phyloP scores from a whole-genome alignment of 371 early-diverging fungal genomes.

The Homolaphlyctis polyrhiza region DNA sequence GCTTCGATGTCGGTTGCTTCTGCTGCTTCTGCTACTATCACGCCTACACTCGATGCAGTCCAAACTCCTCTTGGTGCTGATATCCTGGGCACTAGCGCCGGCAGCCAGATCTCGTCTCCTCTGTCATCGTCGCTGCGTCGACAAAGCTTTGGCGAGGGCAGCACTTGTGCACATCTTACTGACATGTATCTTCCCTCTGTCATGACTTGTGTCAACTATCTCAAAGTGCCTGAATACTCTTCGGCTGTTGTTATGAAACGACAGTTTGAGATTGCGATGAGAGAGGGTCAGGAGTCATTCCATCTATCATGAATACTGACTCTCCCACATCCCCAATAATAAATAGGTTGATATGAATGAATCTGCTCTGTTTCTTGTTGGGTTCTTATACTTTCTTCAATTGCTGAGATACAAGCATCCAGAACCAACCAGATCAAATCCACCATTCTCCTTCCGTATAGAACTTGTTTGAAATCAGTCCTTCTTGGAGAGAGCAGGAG shows the following conservation, averaged over 20 bases:
- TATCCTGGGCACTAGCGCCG: conserved; percentile 1
- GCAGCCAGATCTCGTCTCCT: background rate
- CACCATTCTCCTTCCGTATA: no score
- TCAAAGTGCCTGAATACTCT: conserved; percentile 89
- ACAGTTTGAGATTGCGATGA: conserved; percentile 66
- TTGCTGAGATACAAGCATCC: no score
- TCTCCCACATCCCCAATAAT: no score
- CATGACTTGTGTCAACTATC: conserved; percentile 94
- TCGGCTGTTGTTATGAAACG: conserved; percentile 58
- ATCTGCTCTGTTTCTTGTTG: no score
- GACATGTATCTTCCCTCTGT: conserved; percentile 89
- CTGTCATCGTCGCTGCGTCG: background rate
- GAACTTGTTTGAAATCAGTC: no score
- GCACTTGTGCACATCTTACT: conserved; percentile 56
- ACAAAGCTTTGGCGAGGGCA: conserved; percentile 13
- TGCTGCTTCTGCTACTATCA: no score
- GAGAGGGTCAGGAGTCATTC: conserved; percentile 76
- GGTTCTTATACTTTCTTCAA: no score
- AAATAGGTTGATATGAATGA: no score
- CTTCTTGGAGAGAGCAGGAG: no score
- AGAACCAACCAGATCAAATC: no score
- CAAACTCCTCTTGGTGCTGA: no score
- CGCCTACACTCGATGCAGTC: no score
- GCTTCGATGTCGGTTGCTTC: conserved; percentile 37
- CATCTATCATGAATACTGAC: conserved; percentile 33